These are phyloP conservation scores for Cladochytrium replicatum DNA, from an alignment of 192 early-diverging fungal genomes.

Conservation along the genomic window DNA sequence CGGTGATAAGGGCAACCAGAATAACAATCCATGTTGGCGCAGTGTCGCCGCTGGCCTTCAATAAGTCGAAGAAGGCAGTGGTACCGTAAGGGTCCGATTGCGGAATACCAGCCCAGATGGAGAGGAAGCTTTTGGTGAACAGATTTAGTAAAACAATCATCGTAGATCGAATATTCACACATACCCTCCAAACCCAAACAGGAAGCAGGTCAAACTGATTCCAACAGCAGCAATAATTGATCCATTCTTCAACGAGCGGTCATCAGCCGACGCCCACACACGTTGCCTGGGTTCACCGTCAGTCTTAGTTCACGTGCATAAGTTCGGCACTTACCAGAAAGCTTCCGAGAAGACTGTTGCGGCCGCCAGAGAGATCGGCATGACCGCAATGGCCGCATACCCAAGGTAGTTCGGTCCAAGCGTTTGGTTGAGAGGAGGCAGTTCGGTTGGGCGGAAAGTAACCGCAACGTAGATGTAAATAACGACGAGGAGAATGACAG, in stretches of 20 bases:
- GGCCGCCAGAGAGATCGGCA: conserved; percentile 26
- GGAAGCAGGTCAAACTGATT: conserved; percentile 19
- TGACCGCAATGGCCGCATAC: conserved; percentile 25
- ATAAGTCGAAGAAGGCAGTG: conserved; percentile 29
- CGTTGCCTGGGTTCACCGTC: too few relatives aligned
- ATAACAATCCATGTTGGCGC: conserved; percentile 20
- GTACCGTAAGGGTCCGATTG: conserved; percentile 8
- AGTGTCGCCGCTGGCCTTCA: conserved; percentile 18
- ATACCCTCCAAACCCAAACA: conserved; percentile 40
- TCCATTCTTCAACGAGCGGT: conserved; percentile 17
- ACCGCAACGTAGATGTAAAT: conserved; percentile 29
- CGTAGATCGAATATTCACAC: too few relatives aligned
- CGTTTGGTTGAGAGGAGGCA: conserved; percentile 22
- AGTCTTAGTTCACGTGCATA: too few relatives aligned
- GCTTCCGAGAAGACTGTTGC: conserved; percentile 39
- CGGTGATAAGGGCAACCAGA: conserved; percentile 24
- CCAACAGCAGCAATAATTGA: conserved; percentile 18
- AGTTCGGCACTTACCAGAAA: too few relatives aligned
- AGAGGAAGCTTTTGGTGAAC: too few relatives aligned
- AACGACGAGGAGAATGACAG: conserved; percentile 16
- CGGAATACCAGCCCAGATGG: conserved; percentile 23
- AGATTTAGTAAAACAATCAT: too few relatives aligned
- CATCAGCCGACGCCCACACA: conserved; percentile 34
- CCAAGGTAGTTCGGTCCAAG: conserved; percentile 25
- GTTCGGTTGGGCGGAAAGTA: conserved; percentile 13